Evolutionary conservation across 371 early-diverging fungal genomes (phyloP), one percentile per base, ranked within the genome.

Genomic region (Actinomortierella wolfii): DNA sequence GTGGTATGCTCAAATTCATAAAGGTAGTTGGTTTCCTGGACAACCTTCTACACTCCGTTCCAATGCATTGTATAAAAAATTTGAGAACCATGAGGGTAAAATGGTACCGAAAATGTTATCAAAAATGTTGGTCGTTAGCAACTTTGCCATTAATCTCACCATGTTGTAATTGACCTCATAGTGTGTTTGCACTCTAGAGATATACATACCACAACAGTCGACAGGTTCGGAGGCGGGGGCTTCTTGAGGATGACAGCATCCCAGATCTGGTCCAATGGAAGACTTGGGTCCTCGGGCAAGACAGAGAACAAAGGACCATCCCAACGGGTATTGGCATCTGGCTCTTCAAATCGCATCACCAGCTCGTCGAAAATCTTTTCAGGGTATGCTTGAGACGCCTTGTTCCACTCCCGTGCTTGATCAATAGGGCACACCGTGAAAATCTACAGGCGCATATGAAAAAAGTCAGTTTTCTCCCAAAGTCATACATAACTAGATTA

Each of bases 271-370:
- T 89, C 86, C 23, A 78, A 77, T 13, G 92, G 90, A 15, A 83
- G 59, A 57, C 76, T 69, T 8, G 64, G 73, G 50, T 90, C 95
- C 41, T 90, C 86, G 54, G 90, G 89, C 26, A 94, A 79, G 7
- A 95, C 76, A 0, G 92, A 91, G 64, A 96, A 96, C 20, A 97
- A 80, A 14, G 99, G 99, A 6, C 93, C 83, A 75, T 99, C 99
- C 99, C 99, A 99, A 48, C 94, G 81, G 67, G 93, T 92, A 7
- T 86, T 80, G 14, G 87, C 85, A 50, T 91, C 89, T n/a, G 98
- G 98, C 65, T 98, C 98, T 80, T 99, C 99, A 58, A 92, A 97
- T 46, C 99, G 80, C 46, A 88, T 86, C 2, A 91, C 79, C 24
- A 99, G 81, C 59, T 96, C 92, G 24, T 93, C 93, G 67, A 96